Evolutionary conservation across 306 rosid genomes (phyloP).

Genomic region (Gynostemma pentaphyllum): DNA sequence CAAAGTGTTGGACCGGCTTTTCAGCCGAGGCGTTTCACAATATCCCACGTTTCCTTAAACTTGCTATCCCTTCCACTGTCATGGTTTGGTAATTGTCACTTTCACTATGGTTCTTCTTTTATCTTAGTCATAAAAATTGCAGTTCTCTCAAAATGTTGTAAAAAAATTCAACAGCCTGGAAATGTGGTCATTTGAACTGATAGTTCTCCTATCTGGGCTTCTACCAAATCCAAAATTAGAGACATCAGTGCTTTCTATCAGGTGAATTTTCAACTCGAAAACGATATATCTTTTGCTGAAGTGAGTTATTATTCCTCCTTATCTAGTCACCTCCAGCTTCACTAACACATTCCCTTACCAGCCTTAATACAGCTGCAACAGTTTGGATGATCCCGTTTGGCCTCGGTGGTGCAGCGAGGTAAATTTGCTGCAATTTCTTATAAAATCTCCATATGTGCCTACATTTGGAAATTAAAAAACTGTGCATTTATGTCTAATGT

Average conservation of each 20-base stretch:
- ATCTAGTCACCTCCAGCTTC: neutral
- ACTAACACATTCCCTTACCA: constrained; percentile 15
- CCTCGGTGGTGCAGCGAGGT: constrained; percentile 70
- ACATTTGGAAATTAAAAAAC: neutral
- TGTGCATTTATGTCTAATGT: neutral
- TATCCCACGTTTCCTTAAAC: constrained; percentile 27
- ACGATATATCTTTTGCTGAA: neutral
- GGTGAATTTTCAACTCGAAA: constrained; percentile 26
- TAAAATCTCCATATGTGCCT: neutral
- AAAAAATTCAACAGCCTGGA: constrained; percentile 36
- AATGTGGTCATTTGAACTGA: constrained; percentile 51
- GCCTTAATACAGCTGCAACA: constrained; percentile 46
- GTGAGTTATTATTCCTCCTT: neutral
- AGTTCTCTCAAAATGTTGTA: neutral
- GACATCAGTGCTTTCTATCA: constrained; percentile 53
- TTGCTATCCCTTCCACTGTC: constrained; percentile 51
- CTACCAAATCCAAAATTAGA: constrained; percentile 55
- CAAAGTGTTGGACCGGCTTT: constrained; percentile 58
- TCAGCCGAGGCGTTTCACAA: constrained; percentile 37
- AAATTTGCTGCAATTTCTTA: neutral
- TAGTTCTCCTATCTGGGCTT: constrained; percentile 55
- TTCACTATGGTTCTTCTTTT: neutral
- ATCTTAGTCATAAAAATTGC: neutral
- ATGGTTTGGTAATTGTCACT: constrained; percentile 58
- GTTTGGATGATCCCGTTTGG: constrained; percentile 77